Evolutionary conservation across 768 basidiomycete genomes (phyloP), one percentile per base, ranked within the genome.

Genomic region (Mycena sanguinolenta): DNA sequence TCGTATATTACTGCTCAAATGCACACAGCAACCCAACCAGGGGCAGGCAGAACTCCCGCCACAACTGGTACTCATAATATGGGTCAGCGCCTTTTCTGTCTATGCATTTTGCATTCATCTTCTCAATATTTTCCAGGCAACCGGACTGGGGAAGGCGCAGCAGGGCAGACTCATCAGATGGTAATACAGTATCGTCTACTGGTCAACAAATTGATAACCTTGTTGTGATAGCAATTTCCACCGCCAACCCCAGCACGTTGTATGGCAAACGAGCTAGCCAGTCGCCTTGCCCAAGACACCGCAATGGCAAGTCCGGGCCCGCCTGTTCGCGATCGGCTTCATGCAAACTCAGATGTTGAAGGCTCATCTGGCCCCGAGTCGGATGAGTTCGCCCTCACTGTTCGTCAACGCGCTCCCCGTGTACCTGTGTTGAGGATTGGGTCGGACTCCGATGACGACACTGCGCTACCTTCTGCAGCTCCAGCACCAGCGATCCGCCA

Each of bases 141-240:
- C 25, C 50, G 10, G 50, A 52, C 50, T 52, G 50, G 50, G 50
- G 25, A 52, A 52, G 50, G 50, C 10, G 50, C 50, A 52, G 50
- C 50, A 52, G 50, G 50, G 50, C 10, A 13, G 25, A 28, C 25
- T 52, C 50, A 52, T 52, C 25, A 52, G n/a, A 57, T 57, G 55
- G 55, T 38, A 57, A 57, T 57, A 57, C 55, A 57, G 55, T 57
- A 21, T 57, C 55, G 38, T 57, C 34, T 57, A 57, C 55, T 57
- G 55, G 25, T 57, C 55, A 57, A 57, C 55, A 57, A 57, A 13
- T n/a, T 57, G 55, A 57, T 57, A 57, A 57, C 34, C 55, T 57
- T 57, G 55, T 57, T 57, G 32, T 36, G 8, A 57, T 57, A 57
- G 55, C 55, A 57, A 57, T 57, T 57, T 57, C 55, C 50, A 52